A percentile compares a stretch with the other conserved stretches of the same genome.
phyloP scores from a whole-genome alignment of 2,329 filamentous ascomycete genomes.

The Davidsoniella virescens region DNA sequence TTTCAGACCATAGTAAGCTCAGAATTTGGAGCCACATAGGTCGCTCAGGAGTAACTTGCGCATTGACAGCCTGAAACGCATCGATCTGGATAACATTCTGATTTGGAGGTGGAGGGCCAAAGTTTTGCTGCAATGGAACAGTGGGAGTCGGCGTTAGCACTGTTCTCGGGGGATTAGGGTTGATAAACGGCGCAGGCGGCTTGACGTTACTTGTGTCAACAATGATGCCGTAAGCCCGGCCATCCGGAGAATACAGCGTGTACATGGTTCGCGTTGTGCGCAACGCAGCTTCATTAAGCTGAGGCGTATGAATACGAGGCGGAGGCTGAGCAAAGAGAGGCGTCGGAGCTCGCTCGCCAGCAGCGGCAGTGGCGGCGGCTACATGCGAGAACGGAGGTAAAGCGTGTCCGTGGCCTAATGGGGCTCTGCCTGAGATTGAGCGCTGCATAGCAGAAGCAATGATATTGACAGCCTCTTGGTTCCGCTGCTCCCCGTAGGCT shows the following conservation, averaged over 20 bases:
- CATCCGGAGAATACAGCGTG: constrained; percentile 7
- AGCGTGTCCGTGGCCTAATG: background rate
- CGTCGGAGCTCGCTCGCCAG: background rate
- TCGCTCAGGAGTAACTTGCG: background rate
- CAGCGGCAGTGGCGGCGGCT: background rate
- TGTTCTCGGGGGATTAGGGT: background rate
- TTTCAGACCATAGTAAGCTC: constrained; percentile 38
- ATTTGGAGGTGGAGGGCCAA: background rate
- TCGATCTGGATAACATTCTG: constrained; percentile 1
- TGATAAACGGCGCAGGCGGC: background rate
- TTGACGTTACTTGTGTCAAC: constrained; percentile 5
- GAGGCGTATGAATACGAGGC: constrained; percentile 8
- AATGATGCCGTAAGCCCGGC: constrained; percentile 6
- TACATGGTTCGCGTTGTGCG: constrained; percentile 3
- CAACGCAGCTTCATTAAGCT: background rate
- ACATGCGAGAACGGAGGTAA: background rate
- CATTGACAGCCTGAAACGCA: background rate
- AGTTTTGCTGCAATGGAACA: background rate
- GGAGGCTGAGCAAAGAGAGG: constrained; percentile 5
- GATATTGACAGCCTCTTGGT: constrained; percentile 11
- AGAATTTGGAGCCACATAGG: constrained; percentile 19
- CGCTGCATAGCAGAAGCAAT: constrained; percentile 11
- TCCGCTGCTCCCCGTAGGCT: constrained; percentile 1
- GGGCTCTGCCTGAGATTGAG: constrained; percentile 1
- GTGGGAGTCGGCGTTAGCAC: constrained; percentile 3